These are phyloP conservation scores for Gracilaria gracilis DNA, from an alignment of 23 red algal species.

Conservation along the genomic window DNA sequence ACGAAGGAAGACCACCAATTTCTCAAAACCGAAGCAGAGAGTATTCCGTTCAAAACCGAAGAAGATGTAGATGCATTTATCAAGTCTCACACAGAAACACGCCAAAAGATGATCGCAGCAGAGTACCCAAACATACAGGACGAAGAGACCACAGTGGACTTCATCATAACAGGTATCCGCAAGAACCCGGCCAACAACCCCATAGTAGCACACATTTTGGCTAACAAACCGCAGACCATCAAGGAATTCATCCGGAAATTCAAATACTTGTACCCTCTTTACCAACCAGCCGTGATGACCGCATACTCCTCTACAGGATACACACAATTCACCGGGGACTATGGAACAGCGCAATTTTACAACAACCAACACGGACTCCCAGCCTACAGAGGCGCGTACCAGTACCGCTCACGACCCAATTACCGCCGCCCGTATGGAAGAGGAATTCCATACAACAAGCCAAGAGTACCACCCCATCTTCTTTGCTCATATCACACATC, in stretches of 20 bases:
- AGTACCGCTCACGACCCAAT: too few relatives aligned
- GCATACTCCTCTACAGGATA: background rate
- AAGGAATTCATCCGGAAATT: conserved; percentile 1
- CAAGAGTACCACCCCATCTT: background rate
- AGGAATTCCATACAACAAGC: too few relatives aligned
- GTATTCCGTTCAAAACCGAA: too few relatives aligned
- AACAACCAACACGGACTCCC: too few relatives aligned
- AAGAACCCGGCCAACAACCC: background rate
- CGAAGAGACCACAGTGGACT: background rate
- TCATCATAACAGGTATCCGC: background rate
- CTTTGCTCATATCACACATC: background rate
- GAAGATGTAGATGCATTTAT: background rate
- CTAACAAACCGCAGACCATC: background rate
- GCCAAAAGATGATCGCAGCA: conserved; percentile 5
- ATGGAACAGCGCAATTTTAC: background rate
- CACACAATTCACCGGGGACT: conserved; percentile 6
- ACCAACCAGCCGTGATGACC: background rate
- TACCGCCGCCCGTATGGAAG: too few relatives aligned
- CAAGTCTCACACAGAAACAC: background rate
- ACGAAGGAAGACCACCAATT: background rate
- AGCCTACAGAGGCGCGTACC: too few relatives aligned
- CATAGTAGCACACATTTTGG: background rate
- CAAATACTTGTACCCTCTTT: background rate
- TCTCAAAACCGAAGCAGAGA: too few relatives aligned
- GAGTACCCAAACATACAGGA: background rate